Base-by-base conservation (phyloP, 139 green algal genomes). In the Pseudopediastrum boryanum region DNA sequence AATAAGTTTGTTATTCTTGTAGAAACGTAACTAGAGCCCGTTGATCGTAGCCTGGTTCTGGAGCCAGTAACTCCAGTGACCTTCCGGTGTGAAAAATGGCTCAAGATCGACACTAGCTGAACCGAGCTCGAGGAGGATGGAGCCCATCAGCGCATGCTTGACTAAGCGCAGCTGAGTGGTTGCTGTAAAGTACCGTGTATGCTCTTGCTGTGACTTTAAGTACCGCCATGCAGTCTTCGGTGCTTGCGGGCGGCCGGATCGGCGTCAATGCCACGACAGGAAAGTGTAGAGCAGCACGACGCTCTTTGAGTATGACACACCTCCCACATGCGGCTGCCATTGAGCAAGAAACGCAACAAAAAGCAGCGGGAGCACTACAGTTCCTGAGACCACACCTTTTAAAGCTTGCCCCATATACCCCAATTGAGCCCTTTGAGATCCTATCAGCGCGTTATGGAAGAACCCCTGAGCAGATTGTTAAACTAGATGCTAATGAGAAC, bases 401-500 rank as follows among this genome's bases (percentile, higher is more conserved):
- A 0, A 87, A 97, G 51, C 83, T 99, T 39, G 90, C 92, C 23
- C 72, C 96, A 1, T 99, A 99, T 87, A 99, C 93, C 4, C 96
- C 97, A 8, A 99, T 99, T 29, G 91, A 98, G 82, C 97, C 97
- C 0, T 99, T 99, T 74, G 96, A 99, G 74, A 63, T 98, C 9
- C 81, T 98, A 3, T 94, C 92, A 16, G 63, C 85, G 35, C 83
- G 88, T 38, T 90, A 99, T 41, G 94, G 96, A 12, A 83, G 88
- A 23, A 80, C 59, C 36, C 90, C 94, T 2, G 73, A 95, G 65
- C 90, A 99, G 41, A 99, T 99, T 71, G 88, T 99, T 16, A 99
- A 99, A 89, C 92, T 99, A 35, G 97, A 99, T 58, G 97, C 97
- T 2, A 99, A 99, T 78, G 97, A 99, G 76, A 99, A 99, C 74